Evolutionary conservation across 2,329 filamentous ascomycete species (phyloP).

Genomic region (Calonectria henricotiae): DNA sequence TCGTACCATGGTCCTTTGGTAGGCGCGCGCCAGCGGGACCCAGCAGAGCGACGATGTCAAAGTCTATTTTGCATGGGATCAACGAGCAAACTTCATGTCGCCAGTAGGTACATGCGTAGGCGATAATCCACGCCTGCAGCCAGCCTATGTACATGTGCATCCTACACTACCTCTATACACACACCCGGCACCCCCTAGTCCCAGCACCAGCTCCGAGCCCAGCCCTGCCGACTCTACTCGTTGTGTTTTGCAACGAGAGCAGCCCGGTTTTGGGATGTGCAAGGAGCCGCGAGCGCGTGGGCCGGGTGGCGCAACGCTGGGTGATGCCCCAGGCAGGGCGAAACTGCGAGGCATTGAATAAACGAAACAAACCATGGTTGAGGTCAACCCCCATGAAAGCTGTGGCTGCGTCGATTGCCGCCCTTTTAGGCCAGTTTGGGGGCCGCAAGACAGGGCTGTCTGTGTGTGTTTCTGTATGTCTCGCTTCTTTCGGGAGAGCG

Average conservation of each 20-base stretch:
- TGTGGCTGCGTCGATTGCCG: constrained; percentile 46
- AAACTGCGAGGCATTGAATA: constrained; percentile 1
- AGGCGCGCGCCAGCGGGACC: constrained; percentile 38
- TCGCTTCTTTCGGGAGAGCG: constrained; percentile 22
- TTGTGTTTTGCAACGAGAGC: neutral
- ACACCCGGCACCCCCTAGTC: constrained; percentile 14
- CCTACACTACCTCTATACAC: constrained; percentile 1
- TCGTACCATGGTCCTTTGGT: constrained; percentile 35
- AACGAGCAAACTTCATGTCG: constrained; percentile 44
- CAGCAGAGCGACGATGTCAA: constrained; percentile 47
- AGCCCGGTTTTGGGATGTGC: neutral
- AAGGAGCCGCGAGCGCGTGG: constrained; percentile 23
- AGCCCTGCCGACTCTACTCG: constrained; percentile 16
- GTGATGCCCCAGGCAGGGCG: constrained; percentile 3
- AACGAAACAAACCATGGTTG: constrained; percentile 29
- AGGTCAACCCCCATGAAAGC: constrained; percentile 40
- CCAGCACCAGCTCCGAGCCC: constrained; percentile 21
- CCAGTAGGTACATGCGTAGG: constrained; percentile 26
- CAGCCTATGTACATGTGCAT: constrained; percentile 5
- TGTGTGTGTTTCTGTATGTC: constrained; percentile 24
- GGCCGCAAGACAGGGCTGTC: constrained; percentile 23
- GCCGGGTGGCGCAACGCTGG: constrained; percentile 23
- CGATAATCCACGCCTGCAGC: constrained; percentile 36
- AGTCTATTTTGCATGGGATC: constrained; percentile 51
- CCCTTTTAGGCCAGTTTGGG: constrained; percentile 22